Percentiles rank a stretch among this genome's conserved stretches.
These are phyloP conservation scores for Thelonectria rubi DNA, from an alignment of 2,329 filamentous ascomycete species.

Conservation along the genomic window DNA sequence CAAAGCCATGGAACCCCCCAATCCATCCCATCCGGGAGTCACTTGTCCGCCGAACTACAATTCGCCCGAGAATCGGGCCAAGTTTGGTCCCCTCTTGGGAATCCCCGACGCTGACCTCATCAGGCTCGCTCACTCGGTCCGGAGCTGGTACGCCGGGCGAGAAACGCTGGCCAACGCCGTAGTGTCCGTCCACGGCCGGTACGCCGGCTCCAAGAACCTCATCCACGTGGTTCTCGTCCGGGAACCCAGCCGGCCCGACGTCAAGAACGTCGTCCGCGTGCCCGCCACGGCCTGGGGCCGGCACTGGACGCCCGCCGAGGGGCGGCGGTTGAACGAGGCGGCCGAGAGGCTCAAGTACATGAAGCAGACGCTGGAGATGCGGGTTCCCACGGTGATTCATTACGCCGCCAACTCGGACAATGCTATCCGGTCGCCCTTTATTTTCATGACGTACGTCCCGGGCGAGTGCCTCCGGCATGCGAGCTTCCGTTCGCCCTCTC, in stretches of 20 bases:
- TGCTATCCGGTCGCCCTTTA: neutral
- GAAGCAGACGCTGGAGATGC: neutral
- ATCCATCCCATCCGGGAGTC: neutral
- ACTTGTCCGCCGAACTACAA: neutral
- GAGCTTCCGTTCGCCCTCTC: neutral
- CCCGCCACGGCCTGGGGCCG: neutral
- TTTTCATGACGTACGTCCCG: neutral
- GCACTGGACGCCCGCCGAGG: neutral
- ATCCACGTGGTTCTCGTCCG: neutral
- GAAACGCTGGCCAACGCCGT: neutral
- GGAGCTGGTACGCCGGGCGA: neutral
- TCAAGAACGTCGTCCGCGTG: neutral
- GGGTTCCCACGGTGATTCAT: neutral
- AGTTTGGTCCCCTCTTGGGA: neutral
- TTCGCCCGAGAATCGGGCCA: neutral
- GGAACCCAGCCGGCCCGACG: neutral
- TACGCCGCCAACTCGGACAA: neutral
- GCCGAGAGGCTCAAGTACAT: neutral
- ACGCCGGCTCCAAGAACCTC: neutral
- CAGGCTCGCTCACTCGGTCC: neutral
- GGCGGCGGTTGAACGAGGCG: neutral
- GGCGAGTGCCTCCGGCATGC: neutral
- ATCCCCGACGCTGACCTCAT: neutral
- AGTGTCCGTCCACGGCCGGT: neutral
- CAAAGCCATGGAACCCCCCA: neutral